Conservation (phyloP, 805 yeast genomes). For the Yamadazyma ubonensis region DNA sequence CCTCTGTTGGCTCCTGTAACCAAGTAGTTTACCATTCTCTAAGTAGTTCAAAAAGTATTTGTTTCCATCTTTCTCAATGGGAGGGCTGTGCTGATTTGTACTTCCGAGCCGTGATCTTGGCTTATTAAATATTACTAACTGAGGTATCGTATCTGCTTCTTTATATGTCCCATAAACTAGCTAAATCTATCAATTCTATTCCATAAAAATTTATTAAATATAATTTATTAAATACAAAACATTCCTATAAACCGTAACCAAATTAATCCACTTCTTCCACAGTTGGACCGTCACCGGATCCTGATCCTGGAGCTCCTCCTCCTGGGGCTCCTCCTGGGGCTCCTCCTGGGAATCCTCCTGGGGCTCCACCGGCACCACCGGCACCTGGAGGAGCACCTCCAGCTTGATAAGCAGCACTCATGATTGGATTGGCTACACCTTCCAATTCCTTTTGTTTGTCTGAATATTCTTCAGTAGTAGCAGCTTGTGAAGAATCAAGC, state of each 20-base stretch:
- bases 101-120: too few species aligned
- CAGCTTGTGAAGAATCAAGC: conserved; percentile 40
- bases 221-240: too few species aligned
- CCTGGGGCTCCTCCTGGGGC: conserved; percentile 30
- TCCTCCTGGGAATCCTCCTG: conserved; percentile 36
- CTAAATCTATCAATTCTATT: too few species aligned
- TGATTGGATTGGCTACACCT: conserved; percentile 39
- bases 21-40: conserved; percentile 23
- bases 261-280: conserved; percentile 18
- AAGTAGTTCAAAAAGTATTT: too few species aligned
- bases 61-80: too few species aligned
- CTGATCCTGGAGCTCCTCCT: conserved; percentile 24
- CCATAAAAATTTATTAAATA: too few species aligned
- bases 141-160: too few species aligned
- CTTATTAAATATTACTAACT: too few species aligned
- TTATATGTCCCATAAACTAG: too few species aligned
- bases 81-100: too few species aligned
- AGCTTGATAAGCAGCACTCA: conserved; percentile 33
- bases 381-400: conserved; percentile 27
- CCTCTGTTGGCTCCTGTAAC: conserved; percentile 46
- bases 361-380: conserved; percentile 31
- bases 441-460: conserved; percentile 44
- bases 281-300: conserved; percentile 22
- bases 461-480: conserved; percentile 40
- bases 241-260: conserved; percentile 4